phyloP scores from a whole-genome alignment of 176 grass and related monocot genomes.

The Triticum monococcum region DNA sequence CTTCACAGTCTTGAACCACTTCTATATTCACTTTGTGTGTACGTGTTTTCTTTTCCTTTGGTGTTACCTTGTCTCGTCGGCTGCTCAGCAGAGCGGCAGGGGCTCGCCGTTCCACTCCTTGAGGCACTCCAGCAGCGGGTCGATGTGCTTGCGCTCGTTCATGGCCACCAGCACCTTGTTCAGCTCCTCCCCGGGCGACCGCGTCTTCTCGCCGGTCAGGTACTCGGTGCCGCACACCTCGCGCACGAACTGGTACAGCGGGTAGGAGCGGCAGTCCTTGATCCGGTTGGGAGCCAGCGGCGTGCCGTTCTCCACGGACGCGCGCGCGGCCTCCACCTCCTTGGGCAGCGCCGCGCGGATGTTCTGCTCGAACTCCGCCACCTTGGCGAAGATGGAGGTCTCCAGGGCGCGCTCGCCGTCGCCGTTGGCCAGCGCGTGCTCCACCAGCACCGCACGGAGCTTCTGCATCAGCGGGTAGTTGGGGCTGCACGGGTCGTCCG shows the following conservation, averaged over 20 bases:
- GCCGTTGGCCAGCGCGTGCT: slow-evolving; percentile 73
- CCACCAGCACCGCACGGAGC: slow-evolving; percentile 72
- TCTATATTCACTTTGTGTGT: slow-evolving; percentile 16
- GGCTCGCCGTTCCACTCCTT: slow-evolving; percentile 84
- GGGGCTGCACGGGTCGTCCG: slow-evolving; percentile 79
- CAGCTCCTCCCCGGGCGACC: slow-evolving; percentile 72
- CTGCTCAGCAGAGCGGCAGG: slow-evolving; percentile 60
- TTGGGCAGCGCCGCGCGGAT: slow-evolving; percentile 56
- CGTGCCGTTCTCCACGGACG: slow-evolving; percentile 66
- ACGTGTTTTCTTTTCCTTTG: slow-evolving; percentile 16
- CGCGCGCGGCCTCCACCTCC: slow-evolving; percentile 69
- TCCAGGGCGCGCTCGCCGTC: slow-evolving; percentile 50
- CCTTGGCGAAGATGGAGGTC: slow-evolving; percentile 83
- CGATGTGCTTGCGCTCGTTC: slow-evolving; percentile 70
- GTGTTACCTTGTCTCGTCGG: background rate
- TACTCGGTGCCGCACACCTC: slow-evolving; percentile 63
- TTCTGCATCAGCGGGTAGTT: slow-evolving; percentile 88
- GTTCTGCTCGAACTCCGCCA: slow-evolving; percentile 64
- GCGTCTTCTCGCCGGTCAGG: slow-evolving; percentile 73
- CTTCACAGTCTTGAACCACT: slow-evolving; percentile 18
- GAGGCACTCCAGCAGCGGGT: slow-evolving; percentile 79
- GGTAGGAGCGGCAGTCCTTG: slow-evolving; percentile 72
- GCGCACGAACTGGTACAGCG: slow-evolving; percentile 70
- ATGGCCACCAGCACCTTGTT: slow-evolving; percentile 85
- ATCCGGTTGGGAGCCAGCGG: slow-evolving; percentile 59